Evolutionary conservation across 305 asterid genomes (phyloP).

Genomic region (Fraxinus platypoda): DNA sequence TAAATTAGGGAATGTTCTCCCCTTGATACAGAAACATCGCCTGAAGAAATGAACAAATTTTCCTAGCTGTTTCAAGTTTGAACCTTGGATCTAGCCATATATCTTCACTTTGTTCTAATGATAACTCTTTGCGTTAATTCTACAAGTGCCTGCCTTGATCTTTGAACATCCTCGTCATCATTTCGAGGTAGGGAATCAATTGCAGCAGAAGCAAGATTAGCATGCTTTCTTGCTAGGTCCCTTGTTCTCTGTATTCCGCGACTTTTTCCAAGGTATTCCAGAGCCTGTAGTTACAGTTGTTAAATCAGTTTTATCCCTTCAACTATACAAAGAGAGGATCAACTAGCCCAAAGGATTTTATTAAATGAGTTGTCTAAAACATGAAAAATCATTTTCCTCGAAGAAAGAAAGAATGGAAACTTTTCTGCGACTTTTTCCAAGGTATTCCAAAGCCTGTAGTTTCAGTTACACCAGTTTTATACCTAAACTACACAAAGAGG

Average conservation of each 20-base stretch:
- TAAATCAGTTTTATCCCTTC: not conserved
- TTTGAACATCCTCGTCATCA: constrained; percentile 65
- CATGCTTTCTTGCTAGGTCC: constrained; percentile 83
- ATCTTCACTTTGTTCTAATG: constrained; percentile 69
- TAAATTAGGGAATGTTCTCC: constrained; percentile 16
- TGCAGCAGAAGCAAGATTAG: constrained; percentile 80
- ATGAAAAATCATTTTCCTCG: not conserved
- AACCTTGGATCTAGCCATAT: constrained; percentile 18
- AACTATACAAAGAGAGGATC: not conserved
- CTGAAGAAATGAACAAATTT: constrained; percentile 23
- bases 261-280: constrained; percentile 76
- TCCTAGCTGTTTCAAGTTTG: constrained; percentile 20
- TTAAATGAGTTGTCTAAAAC: not conserved
- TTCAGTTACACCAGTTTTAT: constrained; percentile 6
- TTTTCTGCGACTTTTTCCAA: constrained; percentile 71
- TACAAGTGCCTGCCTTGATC: constrained; percentile 82
- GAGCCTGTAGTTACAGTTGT: constrained; percentile 49
- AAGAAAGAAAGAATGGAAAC: not conserved
- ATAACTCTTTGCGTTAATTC: constrained; percentile 80
- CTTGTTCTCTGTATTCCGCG: constrained; percentile 73
- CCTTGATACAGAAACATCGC: constrained; percentile 3
- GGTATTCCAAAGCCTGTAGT: constrained; percentile 71
- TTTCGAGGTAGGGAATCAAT: constrained; percentile 73
- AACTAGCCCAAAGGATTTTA: not conserved
- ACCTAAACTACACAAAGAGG: not conserved